Conservation (phyloP, 2,329 filamentous ascomycete genomes). For the Diplodia sapinea region DNA sequence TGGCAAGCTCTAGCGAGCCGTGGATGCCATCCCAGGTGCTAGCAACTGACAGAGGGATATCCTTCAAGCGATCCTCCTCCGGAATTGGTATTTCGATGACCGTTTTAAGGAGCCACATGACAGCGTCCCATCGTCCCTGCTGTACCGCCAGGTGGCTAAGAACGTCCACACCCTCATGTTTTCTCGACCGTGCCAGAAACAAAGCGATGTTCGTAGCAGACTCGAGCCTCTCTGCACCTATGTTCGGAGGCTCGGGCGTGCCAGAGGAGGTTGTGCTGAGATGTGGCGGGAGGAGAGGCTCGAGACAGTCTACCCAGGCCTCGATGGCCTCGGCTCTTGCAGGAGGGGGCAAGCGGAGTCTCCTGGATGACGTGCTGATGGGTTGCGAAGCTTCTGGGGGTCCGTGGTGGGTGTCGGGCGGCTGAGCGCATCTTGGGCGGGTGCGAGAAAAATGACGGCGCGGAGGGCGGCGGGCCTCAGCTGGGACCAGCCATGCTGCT, state of each 20-base stretch:
- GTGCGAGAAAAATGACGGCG: constrained; percentile 40
- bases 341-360: background rate
- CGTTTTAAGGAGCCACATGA: constrained; percentile 54
- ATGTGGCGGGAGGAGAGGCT: constrained; percentile 45
- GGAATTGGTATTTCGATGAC: constrained; percentile 45
- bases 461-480: constrained; percentile 36
- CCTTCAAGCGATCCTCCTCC: constrained; percentile 31
- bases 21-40: constrained; percentile 35
- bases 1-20: constrained; percentile 38
- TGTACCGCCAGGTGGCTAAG: constrained; percentile 49
- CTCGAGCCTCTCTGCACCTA: constrained; percentile 23
- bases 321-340: constrained; percentile 35
- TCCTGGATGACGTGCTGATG: background rate
- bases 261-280: constrained; percentile 36
- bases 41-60: constrained; percentile 36
- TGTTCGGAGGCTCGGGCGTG: constrained; percentile 33
- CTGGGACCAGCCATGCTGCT: constrained; percentile 45
- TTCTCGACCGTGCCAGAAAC: constrained; percentile 38
- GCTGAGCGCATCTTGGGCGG: constrained; percentile 33
- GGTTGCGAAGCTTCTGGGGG: background rate
- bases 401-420: background rate
- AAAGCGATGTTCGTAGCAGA: constrained; percentile 36
- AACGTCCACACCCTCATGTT: constrained; percentile 41
- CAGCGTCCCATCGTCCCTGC: constrained; percentile 51
- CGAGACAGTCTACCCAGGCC: constrained; percentile 45